Evolutionary conservation across 2,329 filamentous ascomycete species (phyloP), one percentile per base, ranked within the genome.

Genomic region (Escovopsis sp.): DNA sequence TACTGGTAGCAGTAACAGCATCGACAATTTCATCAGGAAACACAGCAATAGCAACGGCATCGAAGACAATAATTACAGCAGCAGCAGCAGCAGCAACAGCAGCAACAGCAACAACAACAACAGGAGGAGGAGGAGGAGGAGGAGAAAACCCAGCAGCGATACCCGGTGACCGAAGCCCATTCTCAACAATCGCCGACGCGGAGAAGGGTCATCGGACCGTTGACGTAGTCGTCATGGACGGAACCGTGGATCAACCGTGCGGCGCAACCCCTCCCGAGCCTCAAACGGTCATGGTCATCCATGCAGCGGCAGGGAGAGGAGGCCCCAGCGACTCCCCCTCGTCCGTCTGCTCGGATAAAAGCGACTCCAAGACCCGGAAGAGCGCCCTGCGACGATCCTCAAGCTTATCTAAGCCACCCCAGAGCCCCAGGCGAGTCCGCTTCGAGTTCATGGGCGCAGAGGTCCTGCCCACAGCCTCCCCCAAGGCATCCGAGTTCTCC

Each of bases 381-480:
- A 78, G 76, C 50, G 76, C 73, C 37, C 56, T 79, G 43, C 70
- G 76, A 43, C 66, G 74, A 39, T 68, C 71, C 1, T 74, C 70
- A 7, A 74, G 67, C 50, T 65, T 61, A 29, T 66, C 69, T 24
- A 68, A 64, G 39, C 65, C 67, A 41, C 60, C 58, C 6, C 63
- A 65, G 35, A 76, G 73, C 50, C 73, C 72, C n/a, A 68, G 75
- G 27, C 67, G 73, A 45, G 76, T 80, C 43, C 74, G 76, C 38
- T 80, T 80, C 47, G 69, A 76, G 32, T 69, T 79, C 37, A 67
- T 68, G 53, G 75, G 74, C 41, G 62, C 68, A 47, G 74, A 79
- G 51, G 72, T 81, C 31, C 59, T 77, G 43, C 73, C 76, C 15
- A 77, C 74, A 37, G 61, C 68, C 24, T 76, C 74, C 16, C 75